Percentiles rank a stretch among this genome's conserved stretches.
phyloP scores from a whole-genome alignment of 306 rosid species.

The Nissolia schottii region DNA sequence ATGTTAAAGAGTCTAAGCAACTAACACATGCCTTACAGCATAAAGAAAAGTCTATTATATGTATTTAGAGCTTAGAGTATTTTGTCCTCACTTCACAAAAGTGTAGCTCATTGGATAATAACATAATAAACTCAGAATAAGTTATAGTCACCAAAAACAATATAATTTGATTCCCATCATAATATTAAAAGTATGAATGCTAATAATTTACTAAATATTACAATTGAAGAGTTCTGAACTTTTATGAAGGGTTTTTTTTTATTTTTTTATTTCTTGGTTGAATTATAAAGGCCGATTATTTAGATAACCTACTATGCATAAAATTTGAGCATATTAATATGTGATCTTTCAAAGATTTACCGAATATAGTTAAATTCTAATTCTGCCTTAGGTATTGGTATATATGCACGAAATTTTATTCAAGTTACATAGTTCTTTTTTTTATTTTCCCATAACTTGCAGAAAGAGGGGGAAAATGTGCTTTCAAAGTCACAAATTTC shows the following conservation, averaged over 20 bases:
- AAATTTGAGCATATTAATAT: neutral
- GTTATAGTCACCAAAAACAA: neutral
- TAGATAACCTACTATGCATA: neutral
- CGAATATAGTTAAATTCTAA: neutral
- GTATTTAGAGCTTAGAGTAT: neutral
- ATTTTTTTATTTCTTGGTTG: too few species aligned
- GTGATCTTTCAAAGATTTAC: neutral
- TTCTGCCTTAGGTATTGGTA: neutral
- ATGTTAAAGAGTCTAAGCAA: neutral
- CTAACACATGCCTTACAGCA: slow-evolving; percentile 16
- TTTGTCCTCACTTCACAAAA: neutral
- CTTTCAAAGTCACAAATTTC: neutral
- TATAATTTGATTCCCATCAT: neutral
- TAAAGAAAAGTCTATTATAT: neutral
- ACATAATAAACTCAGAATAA: neutral
- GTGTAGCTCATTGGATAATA: neutral
- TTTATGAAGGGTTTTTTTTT: neutral
- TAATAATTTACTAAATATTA: neutral
- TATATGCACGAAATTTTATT: neutral
- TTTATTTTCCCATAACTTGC: neutral
- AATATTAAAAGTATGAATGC: neutral
- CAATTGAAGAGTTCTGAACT: neutral
- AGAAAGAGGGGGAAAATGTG: neutral
- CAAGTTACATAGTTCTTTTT: too few species aligned
- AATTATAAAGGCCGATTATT: neutral